Evolutionary conservation across 2,329 filamentous ascomycete genomes (phyloP).

Genomic region (Botryotinia convoluta): DNA sequence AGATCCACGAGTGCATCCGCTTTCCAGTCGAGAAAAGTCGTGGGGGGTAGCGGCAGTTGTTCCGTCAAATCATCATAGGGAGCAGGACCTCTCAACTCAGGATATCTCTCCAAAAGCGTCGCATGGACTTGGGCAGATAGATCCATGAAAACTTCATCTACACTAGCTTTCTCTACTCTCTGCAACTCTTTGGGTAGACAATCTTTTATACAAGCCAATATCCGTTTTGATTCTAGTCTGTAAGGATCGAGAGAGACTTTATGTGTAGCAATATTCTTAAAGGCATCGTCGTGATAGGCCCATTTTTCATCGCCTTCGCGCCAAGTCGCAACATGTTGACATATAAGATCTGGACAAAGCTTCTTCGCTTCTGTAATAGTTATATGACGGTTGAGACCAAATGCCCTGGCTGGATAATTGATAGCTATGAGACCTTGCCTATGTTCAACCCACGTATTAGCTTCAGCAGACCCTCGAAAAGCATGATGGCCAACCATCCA

Average conservation of each 20-base stretch:
- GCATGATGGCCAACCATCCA: background rate
- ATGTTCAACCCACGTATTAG: constrained; percentile 20
- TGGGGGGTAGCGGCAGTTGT: constrained; percentile 68
- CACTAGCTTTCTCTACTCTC: constrained; percentile 85
- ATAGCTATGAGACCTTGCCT: constrained; percentile 92
- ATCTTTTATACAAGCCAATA: constrained; percentile 75
- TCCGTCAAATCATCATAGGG: constrained; percentile 72
- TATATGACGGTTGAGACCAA: constrained; percentile 76
- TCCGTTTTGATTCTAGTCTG: constrained; percentile 77
- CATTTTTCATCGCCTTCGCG: constrained; percentile 87
- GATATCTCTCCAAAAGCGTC: constrained; percentile 71
- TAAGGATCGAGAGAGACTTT: constrained; percentile 96
- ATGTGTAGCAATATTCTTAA: constrained; percentile 75
- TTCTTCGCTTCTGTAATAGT: constrained; percentile 79
- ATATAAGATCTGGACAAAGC: constrained; percentile 76
- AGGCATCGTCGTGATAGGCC: constrained; percentile 83
- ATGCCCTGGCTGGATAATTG: constrained; percentile 86
- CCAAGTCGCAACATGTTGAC: constrained; percentile 95
- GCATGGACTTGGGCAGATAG: constrained; percentile 80
- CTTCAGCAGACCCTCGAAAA: background rate
- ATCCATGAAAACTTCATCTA: constrained; percentile 95
- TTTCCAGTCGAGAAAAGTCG: constrained; percentile 76
- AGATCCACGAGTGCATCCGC: constrained; percentile 80
- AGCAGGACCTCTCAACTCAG: constrained; percentile 65
- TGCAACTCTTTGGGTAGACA: constrained; percentile 63